Evolutionary conservation across 1,139 yeast genomes (phyloP).

Genomic region (Pneumocystis carinii): DNA sequence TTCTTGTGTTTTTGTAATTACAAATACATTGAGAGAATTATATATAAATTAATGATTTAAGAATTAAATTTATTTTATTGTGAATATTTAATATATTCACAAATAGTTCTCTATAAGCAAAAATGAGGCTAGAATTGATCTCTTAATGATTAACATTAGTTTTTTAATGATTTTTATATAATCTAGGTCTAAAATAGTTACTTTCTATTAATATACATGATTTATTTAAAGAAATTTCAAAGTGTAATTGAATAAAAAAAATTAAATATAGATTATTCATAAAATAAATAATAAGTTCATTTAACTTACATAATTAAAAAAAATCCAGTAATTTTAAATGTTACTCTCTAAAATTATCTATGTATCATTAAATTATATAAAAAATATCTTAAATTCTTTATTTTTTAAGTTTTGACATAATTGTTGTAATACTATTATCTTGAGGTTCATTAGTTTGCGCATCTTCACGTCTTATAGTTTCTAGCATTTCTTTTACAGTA

Average conservation of each 20-base stretch:
- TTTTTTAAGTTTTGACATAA: background rate
- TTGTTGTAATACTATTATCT: background rate
- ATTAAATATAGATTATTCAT: background rate
- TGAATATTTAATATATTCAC: too few relatives aligned
- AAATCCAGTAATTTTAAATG: background rate
- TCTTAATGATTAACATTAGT: background rate
- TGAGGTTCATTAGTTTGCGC: background rate
- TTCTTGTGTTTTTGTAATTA: background rate
- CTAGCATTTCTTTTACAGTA: conserved; percentile 5
- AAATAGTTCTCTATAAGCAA: background rate
- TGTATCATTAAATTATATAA: background rate
- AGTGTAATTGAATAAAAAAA: too few relatives aligned
- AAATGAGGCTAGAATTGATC: background rate
- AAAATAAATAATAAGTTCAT: background rate
- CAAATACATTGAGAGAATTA: background rate
- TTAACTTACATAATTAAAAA: background rate
- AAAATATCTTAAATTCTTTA: background rate
- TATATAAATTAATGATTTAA: too few relatives aligned
- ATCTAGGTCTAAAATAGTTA: background rate
- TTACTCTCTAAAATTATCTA: background rate
- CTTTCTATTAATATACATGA: too few relatives aligned
- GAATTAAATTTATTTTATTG: too few relatives aligned
- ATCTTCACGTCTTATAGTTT: background rate
- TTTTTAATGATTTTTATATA: background rate
- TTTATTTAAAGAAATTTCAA: too few relatives aligned